Base-by-base conservation (phyloP, 116 monocot genomes). In the Dioscorea cayenensis region DNA sequence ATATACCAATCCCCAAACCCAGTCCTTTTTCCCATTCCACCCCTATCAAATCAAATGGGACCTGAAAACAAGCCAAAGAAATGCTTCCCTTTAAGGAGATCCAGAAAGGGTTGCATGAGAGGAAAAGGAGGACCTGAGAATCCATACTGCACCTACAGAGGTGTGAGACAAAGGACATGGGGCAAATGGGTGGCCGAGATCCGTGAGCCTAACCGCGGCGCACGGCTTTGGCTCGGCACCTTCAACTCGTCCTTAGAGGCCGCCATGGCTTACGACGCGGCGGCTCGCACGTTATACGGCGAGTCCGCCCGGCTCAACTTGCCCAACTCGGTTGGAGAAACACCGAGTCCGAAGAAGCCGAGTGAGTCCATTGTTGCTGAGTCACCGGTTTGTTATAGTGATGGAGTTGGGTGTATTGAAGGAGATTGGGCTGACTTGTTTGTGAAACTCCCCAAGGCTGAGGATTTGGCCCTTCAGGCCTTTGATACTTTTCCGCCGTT, bases 131-230 rank as follows among this genome's bases (percentile, higher is more conserved):
- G 91, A 14, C 91, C 91, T 35, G 87, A 87, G 73, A 91, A 91
- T 73, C 75, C 80, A 7, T 32, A 27, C 16, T 91, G 87, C 74
- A 73, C 73, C 4, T 91, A 71, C 77, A 38, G 91, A 4, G 94
- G 94, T 6, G 94, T 94, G 16, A 78, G 94, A 51, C 94, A 94
- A 77, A 66, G 90, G 36, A 90, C 94, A 2, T 94, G 94, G 94
- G 94, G 94, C 2, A 94, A 94, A 75, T 94, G 94, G 94, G 94
- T 90, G 35, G 94, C 94, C 11, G 90, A 94, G 82, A 94, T 94
- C 63, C 90, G 94, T 52, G 87, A 90, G 78, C 94, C 94, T 29
- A 88, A 88, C 73, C 85, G 85, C 36, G 90, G 90, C 10, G 82
- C 85, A 11, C 83, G 94, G 20, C 85, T 90, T 66, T 94, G 94